phyloP scores from a whole-genome alignment of 495 filamentous ascomycete species.

The Penicillium salamii region DNA sequence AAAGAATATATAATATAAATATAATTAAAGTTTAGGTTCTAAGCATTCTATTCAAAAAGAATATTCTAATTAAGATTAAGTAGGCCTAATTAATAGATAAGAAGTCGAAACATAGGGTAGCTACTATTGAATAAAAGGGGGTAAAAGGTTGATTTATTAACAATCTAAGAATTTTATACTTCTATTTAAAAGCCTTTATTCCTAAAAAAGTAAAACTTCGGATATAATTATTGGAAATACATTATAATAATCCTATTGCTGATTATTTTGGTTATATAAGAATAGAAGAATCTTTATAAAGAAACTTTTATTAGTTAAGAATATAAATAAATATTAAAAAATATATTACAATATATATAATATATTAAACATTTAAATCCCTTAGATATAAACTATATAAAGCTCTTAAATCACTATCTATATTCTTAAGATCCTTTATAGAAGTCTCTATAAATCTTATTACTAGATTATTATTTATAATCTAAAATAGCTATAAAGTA shows the following conservation, averaged over 20 bases:
- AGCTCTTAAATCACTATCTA: constrained; percentile 9
- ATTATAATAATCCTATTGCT: constrained; percentile 1
- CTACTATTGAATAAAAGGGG: no score
- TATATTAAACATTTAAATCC: constrained; percentile 13
- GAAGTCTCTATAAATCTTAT: neutral
- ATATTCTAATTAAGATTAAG: no score
- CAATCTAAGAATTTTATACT: no score
- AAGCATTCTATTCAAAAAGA: no score
- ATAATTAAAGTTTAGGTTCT: no score
- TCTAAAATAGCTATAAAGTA: neutral
- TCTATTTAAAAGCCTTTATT: no score
- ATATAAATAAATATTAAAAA: neutral
- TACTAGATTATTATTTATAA: neutral
- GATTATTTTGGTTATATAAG: neutral
- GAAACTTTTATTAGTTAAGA: neutral
- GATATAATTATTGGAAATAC: neutral
- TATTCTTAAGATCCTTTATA: neutral
- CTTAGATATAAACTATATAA: constrained; percentile 13
- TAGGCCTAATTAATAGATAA: no score
- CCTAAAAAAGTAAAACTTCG: no score
- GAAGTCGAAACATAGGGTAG: no score
- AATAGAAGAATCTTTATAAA: neutral
- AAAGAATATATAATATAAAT: no score
- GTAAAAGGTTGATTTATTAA: no score
- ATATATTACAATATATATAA: constrained; percentile 15